Percentiles rank a stretch among this genome's conserved stretches.
These are phyloP conservation scores for Diplosphaera chodatii DNA, from an alignment of 139 green algal species.

Conservation along the genomic window DNA sequence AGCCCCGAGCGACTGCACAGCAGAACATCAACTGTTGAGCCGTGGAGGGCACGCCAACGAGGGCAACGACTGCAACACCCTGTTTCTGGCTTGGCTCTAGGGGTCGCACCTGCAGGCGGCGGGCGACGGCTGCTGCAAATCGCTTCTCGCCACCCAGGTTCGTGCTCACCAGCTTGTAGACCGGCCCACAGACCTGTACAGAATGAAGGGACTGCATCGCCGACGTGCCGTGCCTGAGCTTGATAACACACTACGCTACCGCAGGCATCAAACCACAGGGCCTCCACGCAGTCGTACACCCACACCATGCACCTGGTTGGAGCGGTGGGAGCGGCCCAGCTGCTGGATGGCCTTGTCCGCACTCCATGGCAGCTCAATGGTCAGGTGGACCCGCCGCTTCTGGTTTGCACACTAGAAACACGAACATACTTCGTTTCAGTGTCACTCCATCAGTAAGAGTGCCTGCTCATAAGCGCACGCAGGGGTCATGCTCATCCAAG, in stretches of 20 bases:
- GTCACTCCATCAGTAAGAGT: too few species aligned
- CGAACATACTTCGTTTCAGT: too few species aligned
- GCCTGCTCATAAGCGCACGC: too few species aligned
- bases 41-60: too few species aligned
- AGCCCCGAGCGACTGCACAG: slow-evolving; percentile 63
- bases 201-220: too few species aligned
- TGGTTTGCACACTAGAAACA: slow-evolving; percentile 31
- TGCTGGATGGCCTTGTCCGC: slow-evolving; percentile 93
- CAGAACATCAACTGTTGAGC: too few species aligned
- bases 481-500: too few species aligned
- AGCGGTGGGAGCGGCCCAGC: slow-evolving; percentile 58
- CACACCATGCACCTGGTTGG: slow-evolving; percentile 36
- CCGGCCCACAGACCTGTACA: slow-evolving; percentile 29
- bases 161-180: slow-evolving; percentile 71
- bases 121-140: slow-evolving; percentile 79
- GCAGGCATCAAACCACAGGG: too few species aligned
- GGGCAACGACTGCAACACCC: too few species aligned
- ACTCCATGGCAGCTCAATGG: slow-evolving; percentile 85
- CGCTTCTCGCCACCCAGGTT: slow-evolving; percentile 79
- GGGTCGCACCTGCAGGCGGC: slow-evolving; percentile 72
- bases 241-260: too few species aligned
- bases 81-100: too few species aligned
- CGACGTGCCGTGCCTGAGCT: background rate
- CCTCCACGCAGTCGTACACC: too few species aligned
- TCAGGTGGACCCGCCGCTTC: slow-evolving; percentile 70